A percentile compares a stretch with the other conserved stretches of the same genome.
These are phyloP conservation scores for Aureobasidium melanogenum DNA, from an alignment of 2,329 filamentous ascomycete species.

Conservation along the genomic window DNA sequence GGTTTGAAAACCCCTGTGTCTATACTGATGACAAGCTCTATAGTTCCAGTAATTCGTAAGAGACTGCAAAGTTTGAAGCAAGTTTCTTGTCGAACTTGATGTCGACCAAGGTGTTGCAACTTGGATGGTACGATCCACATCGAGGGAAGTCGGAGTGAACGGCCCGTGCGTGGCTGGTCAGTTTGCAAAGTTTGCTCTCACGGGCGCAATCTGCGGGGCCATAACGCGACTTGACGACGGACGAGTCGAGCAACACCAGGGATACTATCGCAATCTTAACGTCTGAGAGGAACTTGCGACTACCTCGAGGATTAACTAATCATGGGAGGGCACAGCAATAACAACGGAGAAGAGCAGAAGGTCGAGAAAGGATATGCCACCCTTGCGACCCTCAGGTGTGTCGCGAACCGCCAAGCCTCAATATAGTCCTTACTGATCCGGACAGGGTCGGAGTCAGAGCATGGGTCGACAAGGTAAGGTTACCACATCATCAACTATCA, in stretches of 20 bases:
- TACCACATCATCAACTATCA: not conserved
- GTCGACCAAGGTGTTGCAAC: not conserved
- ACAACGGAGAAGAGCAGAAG: conserved; percentile 32
- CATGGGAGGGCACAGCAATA: conserved; percentile 11
- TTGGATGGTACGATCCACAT: not conserved
- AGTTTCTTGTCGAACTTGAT: not conserved
- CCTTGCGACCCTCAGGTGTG: conserved; percentile 69
- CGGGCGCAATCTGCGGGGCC: conserved; percentile 11
- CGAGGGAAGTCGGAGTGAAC: not conserved
- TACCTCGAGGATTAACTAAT: not conserved
- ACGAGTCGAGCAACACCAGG: not conserved
- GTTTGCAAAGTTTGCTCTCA: conserved; percentile 9
- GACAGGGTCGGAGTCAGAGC: conserved; percentile 57
- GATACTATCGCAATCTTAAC: not conserved
- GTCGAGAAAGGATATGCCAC: conserved; percentile 76
- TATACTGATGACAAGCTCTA: not conserved
- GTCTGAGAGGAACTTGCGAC: not conserved
- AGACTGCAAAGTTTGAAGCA: not conserved
- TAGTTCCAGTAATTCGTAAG: not conserved
- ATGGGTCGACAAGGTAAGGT: conserved; percentile 58
- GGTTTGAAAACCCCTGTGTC: not conserved
- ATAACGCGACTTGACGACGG: not conserved
- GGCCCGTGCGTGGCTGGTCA: not conserved
- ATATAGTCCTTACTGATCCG: conserved; percentile 23
- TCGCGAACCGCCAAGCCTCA: not conserved